Evolutionary conservation across 2,329 filamentous ascomycete genomes (phyloP), one percentile per base, ranked within the genome.

Genomic region (Scedosporium minutisporum): DNA sequence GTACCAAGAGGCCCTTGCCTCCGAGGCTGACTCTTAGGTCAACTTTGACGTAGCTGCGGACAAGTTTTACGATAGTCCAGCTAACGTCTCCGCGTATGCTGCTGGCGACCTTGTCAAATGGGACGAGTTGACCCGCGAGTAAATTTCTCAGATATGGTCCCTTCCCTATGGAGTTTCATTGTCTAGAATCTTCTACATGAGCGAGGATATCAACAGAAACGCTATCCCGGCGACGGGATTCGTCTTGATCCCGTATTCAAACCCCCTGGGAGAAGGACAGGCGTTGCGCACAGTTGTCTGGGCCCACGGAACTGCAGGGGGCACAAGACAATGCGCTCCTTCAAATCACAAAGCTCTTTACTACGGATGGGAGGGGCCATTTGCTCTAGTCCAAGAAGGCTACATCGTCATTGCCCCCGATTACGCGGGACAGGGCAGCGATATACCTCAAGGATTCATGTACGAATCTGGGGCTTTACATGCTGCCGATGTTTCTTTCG

Each of bases 261-360:
- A 64, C 6, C 57, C 60, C 9, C 61, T 42, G 3, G 57, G 57
- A 23, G 55, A 58, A 14, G 63, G 64, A 42, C 29, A 63, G 25
- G 29, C 16, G 16, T 7, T 58, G 14, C 57, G 57, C 5, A 51
- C 68, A 1, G 6, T 69, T 3, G 69, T 66, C 9, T 70, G 69
- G 69, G 63, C 69, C 0, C 69, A 70, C 46, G 69, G 69, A 0
- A 70, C 69, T 1, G 66, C 68, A 7, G 69, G 69, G 1, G 42
- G 62, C 25, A 60, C 29, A 1, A 66, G 67, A 3, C 57, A 64
- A 1, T 70, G 69, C 29, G 66, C 69, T 7, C 65, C 69, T 3
- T 67, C 64, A 3, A 70, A 70, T 62, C 63, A 68, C 27, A 64
- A 64, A 33, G 57, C 61, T 27, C 61, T 70, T 1, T 64, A 68